Conservation (phyloP, 345 rosid species). For the Lenwebbia sp. region DNA sequence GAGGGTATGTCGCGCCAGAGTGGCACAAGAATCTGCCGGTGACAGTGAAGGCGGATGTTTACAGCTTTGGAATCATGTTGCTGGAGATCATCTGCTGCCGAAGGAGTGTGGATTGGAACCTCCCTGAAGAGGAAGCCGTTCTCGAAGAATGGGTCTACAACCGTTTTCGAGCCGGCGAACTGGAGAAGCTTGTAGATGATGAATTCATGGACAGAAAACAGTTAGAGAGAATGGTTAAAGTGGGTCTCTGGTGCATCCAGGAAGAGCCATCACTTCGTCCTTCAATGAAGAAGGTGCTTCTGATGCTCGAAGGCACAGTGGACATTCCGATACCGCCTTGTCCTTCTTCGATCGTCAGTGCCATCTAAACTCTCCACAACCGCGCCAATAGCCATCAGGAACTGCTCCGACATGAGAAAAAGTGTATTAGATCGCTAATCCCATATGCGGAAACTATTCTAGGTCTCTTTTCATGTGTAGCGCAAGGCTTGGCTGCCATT, state of each 20-base stretch:
- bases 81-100: conserved; percentile 11
- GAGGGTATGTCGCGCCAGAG: conserved; percentile 14
- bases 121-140: conserved; percentile 1
- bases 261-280: conserved; percentile 11
- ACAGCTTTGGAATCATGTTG: conserved; percentile 18
- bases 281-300: conserved; percentile 1
- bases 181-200: not conserved
- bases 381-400: not conserved
- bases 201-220: conserved; percentile 9
- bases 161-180: not conserved
- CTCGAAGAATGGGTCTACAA: conserved; percentile 11
- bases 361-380: not conserved
- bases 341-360: not conserved
- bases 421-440: not conserved
- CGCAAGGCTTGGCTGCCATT: not conserved
- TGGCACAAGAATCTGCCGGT: conserved; percentile 13
- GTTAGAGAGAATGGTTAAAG: not conserved
- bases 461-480: not conserved
- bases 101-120: not conserved
- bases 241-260: conserved; percentile 13
- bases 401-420: not conserved
- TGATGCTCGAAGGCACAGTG: conserved; percentile 6
- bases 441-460: not conserved
- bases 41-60: conserved; percentile 14
- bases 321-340: not conserved